These are phyloP conservation scores for Vigna radiata DNA, from an alignment of 306 rosid species.

Conservation along the genomic window DNA sequence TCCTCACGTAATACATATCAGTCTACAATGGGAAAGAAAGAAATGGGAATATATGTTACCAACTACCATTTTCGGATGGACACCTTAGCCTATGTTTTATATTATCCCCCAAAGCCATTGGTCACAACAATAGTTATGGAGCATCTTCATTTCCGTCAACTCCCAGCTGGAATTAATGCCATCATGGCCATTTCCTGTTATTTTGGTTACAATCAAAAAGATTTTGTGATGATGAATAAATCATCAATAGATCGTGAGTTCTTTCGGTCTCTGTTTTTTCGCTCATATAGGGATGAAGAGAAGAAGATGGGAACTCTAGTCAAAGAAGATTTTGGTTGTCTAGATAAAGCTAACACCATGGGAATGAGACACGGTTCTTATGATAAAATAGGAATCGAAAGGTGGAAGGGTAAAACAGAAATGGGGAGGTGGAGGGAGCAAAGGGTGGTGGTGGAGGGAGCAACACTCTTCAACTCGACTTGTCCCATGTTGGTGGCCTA, in stretches of 20 bases:
- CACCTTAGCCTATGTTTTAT: conserved; percentile 94
- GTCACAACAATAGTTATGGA: conserved; percentile 99
- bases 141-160: conserved; percentile 98
- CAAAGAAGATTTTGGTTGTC: conserved; percentile 98
- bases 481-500: no score
- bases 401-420: no score
- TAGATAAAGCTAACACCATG: conserved; percentile 95
- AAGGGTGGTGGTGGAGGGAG: no score
- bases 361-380: conserved; percentile 18
- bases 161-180: conserved; percentile 99
- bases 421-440: no score
- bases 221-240: conserved; percentile 98
- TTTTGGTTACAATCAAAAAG: conserved; percentile 98
- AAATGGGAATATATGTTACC: conserved; percentile 98
- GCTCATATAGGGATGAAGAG: conserved; percentile 99
- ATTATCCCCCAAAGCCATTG: conserved; percentile 96
- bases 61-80: conserved; percentile 99
- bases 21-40: conserved; percentile 99
- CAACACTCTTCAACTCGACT: no score
- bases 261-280: conserved; percentile 94
- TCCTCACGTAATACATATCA: conserved; percentile 98
- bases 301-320: conserved; percentile 99
- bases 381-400: no score
- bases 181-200: conserved; percentile 96
- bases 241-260: conserved; percentile 96